Evolutionary conservation across 306 rosid species (phyloP).

Genomic region (peach (Prunus persica)): Prunus_persica_NCBIv2 NC_034014.1:9988001-9988500

Average conservation of each 20-base stretch:
- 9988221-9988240: background rate
- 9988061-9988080: conserved; percentile 24
- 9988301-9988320: background rate
- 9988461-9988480: background rate
- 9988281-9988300: background rate
- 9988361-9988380: background rate
- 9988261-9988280: background rate
- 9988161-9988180: conserved; percentile 50
- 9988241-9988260: background rate
- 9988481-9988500: background rate
- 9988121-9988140: conserved; percentile 43
- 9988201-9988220: conserved; percentile 46
- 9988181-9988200: conserved; percentile 61
- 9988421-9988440: background rate
- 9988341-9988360: background rate
- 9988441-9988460: background rate
- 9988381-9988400: background rate
- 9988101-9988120: conserved; percentile 51
- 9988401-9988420: background rate
- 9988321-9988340: background rate
- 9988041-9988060: conserved; percentile 10
- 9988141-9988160: conserved; percentile 35
- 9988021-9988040: conserved; percentile 56
- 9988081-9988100: conserved; percentile 44
- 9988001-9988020: background rate